A percentile compares a stretch with the other conserved stretches of the same genome.
These are phyloP conservation scores for Magnusiomyces ingens DNA, from an alignment of 1,139 yeast species.

Conservation along the genomic window DNA sequence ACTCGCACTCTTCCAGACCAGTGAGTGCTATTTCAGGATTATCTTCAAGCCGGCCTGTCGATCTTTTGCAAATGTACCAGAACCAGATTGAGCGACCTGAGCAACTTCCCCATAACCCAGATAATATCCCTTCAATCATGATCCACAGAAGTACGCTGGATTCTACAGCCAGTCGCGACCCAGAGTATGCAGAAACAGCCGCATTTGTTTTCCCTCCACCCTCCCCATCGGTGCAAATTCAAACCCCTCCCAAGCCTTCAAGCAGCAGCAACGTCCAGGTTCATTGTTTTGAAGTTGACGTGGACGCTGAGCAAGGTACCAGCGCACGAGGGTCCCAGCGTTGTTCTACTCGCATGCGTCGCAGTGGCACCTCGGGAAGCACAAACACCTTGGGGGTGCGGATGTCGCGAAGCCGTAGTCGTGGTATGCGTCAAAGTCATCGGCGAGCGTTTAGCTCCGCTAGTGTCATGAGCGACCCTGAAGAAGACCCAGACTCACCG, in stretches of 20 bases:
- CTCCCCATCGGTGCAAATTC: neutral
- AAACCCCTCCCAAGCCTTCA: neutral
- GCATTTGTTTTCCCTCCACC: neutral
- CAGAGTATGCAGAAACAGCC: neutral
- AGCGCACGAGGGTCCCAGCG: neutral
- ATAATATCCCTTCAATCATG: neutral
- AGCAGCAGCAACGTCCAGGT: neutral
- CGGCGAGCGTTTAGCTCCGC: slow-evolving; percentile 4
- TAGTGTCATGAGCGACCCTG: neutral
- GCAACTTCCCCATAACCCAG: neutral
- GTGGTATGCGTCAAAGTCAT: neutral
- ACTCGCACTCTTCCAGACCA: neutral
- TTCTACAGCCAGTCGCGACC: neutral
- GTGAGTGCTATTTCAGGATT: neutral
- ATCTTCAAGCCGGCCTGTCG: neutral
- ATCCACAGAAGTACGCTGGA: neutral
- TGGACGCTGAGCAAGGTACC: neutral
- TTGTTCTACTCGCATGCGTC: neutral
- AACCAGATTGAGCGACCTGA: neutral
- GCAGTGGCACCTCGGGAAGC: neutral
- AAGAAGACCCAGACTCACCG: neutral
- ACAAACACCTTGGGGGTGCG: neutral
- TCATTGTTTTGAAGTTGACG: slow-evolving; percentile 4
- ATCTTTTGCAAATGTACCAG: neutral
- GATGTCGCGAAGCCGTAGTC: neutral